phyloP scores from a whole-genome alignment of 2,329 filamentous ascomycete species.

The Colletotrichum sp. region DNA sequence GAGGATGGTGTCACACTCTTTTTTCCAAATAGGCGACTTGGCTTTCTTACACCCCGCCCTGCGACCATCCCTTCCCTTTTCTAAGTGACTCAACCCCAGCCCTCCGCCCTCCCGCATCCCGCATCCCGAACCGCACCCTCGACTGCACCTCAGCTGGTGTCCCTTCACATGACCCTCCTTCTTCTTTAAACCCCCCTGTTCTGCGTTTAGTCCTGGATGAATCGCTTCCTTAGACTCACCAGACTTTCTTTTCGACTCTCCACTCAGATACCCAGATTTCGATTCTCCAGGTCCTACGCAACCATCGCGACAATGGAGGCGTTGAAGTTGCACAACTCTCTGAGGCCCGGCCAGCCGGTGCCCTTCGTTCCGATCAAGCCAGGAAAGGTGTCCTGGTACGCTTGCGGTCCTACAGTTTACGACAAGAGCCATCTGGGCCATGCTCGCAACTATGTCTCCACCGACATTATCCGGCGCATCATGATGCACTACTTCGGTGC shows the following conservation, averaged over 20 bases:
- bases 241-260: constrained; percentile 31
- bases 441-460: constrained; percentile 88
- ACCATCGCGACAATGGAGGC: constrained; percentile 52
- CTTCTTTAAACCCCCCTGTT: neutral
- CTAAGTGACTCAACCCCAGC: neutral
- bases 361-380: constrained; percentile 76
- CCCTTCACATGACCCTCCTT: neutral
- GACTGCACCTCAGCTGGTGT: neutral
- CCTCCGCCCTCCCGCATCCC: constrained; percentile 3
- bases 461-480: constrained; percentile 86
- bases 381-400: constrained; percentile 82
- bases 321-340: constrained; percentile 80
- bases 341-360: constrained; percentile 74
- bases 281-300: constrained; percentile 36
- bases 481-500: constrained; percentile 84
- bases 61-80: neutral
- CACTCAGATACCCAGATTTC: constrained; percentile 26
- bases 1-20: constrained; percentile 9
- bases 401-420: constrained; percentile 86
- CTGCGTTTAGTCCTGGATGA: constrained; percentile 30
- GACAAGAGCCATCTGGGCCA: constrained; percentile 84
- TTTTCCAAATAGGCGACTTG: constrained; percentile 3
- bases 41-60: neutral
- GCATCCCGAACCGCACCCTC: neutral
- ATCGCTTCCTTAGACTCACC: constrained; percentile 31